A percentile compares a stretch with the other conserved stretches of the same genome.
Evolutionary conservation across 352 stramenopile genomes (phyloP).

Genomic region (Ophiocytium majus): DNA sequence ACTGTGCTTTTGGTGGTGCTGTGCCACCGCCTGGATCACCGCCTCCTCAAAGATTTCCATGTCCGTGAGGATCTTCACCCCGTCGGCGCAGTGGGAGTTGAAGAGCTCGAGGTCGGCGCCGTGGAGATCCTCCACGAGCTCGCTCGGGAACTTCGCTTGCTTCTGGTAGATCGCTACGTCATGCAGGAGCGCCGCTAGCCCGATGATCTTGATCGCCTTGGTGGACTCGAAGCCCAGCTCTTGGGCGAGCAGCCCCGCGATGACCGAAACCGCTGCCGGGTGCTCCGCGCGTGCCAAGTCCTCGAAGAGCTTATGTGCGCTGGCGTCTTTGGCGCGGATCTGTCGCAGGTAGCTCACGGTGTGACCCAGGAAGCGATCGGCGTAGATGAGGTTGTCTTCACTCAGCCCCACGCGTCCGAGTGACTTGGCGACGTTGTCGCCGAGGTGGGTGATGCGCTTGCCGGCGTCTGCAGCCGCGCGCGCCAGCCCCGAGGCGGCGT

Average conservation of each 20-base stretch:
- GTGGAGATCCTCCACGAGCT: no score
- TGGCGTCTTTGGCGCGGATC: not conserved
- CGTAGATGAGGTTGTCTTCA: not conserved
- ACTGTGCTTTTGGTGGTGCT: no score
- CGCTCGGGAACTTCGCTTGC: no score
- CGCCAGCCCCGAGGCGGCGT: not conserved
- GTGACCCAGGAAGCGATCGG: not conserved
- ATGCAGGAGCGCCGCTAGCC: not conserved
- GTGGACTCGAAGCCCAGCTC: not conserved
- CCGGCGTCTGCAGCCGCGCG: not conserved
- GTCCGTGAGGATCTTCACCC: no score
- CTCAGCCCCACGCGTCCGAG: not conserved
- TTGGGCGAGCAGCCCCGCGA: not conserved
- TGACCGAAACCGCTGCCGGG: not conserved
- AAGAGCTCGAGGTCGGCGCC: no score
- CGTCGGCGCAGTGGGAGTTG: no score
- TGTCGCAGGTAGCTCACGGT: not conserved
- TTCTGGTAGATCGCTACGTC: not conserved
- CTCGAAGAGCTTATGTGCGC: not conserved
- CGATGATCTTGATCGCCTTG: slow-evolving; percentile 1
- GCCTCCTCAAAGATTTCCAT: no score
- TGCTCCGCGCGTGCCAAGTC: not conserved
- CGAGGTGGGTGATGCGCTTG: not conserved
- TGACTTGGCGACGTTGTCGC: not conserved
- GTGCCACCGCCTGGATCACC: no score